Percentiles rank a stretch among this genome's conserved stretches.
These are phyloP conservation scores for Toxicodendron radicans DNA, from an alignment of 345 rosid genomes.

Conservation along the genomic window DNA sequence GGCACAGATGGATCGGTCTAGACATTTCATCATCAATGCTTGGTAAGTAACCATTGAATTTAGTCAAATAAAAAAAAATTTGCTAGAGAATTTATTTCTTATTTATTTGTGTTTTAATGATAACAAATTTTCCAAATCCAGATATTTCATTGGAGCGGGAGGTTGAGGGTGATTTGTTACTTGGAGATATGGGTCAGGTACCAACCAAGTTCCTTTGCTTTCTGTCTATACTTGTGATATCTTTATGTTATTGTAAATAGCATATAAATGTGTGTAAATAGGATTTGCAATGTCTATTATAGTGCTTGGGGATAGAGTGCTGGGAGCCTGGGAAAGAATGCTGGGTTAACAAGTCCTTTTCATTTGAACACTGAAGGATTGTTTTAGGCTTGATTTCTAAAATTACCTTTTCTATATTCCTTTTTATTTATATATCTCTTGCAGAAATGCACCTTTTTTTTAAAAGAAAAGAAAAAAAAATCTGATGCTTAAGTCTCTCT, in stretches of 20 bases:
- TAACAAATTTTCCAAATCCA: constrained; percentile 23
- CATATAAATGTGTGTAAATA: background rate
- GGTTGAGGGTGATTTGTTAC: constrained; percentile 89
- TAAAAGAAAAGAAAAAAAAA: no score
- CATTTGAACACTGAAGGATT: background rate
- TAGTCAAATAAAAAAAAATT: background rate
- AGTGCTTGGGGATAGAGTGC: background rate
- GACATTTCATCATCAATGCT: constrained; percentile 92
- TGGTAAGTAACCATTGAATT: constrained; percentile 36
- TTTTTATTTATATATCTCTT: no score
- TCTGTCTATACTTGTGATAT: background rate
- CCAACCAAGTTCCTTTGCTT: background rate
- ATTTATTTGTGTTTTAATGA: background rate
- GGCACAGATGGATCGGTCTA: constrained; percentile 90
- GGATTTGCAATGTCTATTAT: background rate
- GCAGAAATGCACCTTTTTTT: no score
- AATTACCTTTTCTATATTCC: no score
- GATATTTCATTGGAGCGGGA: constrained; percentile 85
- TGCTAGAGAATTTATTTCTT: background rate
- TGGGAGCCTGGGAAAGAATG: background rate
- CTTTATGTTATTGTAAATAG: background rate
- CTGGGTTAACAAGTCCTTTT: background rate
- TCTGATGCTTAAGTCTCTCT: background rate
- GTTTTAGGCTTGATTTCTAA: no score
- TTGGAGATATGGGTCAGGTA: constrained; percentile 98